These are phyloP conservation scores for Dalbergia cochinchinensis DNA, from an alignment of 306 rosid species.

Conservation along the genomic window DNA sequence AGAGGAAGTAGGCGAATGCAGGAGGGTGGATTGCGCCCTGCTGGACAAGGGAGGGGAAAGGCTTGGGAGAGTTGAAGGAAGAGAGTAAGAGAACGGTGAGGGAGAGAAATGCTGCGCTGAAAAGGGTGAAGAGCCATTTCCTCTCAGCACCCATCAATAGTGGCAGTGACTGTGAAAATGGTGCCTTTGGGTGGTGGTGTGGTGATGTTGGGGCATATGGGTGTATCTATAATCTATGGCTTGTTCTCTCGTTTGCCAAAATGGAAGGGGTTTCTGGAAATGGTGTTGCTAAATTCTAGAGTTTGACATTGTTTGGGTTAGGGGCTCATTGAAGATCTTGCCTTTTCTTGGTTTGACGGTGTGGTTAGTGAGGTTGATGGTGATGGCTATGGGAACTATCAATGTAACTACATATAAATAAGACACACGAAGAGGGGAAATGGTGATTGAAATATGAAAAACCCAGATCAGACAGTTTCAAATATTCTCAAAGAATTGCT, in stretches of 20 bases:
- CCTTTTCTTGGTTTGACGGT: neutral
- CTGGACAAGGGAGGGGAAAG: slow-evolving; percentile 66
- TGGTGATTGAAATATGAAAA: neutral
- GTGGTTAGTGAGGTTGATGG: slow-evolving; percentile 10
- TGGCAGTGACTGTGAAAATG: neutral
- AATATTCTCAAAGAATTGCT: neutral
- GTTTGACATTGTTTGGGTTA: slow-evolving; percentile 29
- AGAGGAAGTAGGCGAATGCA: slow-evolving; percentile 78
- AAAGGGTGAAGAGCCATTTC: slow-evolving; percentile 80
- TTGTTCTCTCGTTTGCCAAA: slow-evolving; percentile 14
- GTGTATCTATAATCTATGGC: slow-evolving; percentile 38
- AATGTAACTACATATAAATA: neutral
- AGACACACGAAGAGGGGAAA: slow-evolving; percentile 22
- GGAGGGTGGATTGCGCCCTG: slow-evolving; percentile 74
- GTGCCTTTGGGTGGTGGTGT: neutral
- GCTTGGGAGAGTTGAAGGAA: slow-evolving; percentile 63
- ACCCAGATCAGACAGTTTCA: too few species aligned
- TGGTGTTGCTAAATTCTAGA: slow-evolving; percentile 29
- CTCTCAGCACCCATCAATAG: slow-evolving; percentile 80
- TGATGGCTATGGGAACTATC: neutral
- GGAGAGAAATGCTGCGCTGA: slow-evolving; percentile 69
- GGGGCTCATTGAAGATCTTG: slow-evolving; percentile 51
- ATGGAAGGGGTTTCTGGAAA: slow-evolving; percentile 35
- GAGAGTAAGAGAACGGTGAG: slow-evolving; percentile 62
- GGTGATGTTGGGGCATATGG: slow-evolving; percentile 27